Percentiles rank a stretch among this genome's conserved stretches.
phyloP scores from a whole-genome alignment of 129 eudicot genomes.

The Silybum marianum region DNA sequence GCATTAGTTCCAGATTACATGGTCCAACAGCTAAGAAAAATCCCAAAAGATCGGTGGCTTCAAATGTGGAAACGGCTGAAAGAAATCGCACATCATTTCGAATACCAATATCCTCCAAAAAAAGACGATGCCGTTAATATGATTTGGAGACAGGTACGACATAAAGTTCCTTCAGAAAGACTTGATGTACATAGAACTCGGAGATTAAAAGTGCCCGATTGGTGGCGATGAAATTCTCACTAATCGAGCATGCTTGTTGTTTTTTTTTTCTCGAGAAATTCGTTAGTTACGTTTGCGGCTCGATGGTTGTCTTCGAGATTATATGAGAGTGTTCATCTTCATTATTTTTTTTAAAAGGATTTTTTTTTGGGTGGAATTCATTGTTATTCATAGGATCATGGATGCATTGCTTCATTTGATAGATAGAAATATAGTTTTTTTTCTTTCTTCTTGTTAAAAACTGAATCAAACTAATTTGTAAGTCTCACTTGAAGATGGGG shows the following conservation, averaged over 20 bases:
- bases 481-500: neutral
- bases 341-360: neutral
- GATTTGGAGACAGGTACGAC: constrained; percentile 90
- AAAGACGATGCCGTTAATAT: constrained; percentile 86
- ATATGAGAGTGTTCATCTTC: neutral
- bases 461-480: neutral
- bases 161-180: constrained; percentile 69
- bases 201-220: constrained; percentile 90
- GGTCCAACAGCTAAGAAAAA: constrained; percentile 60
- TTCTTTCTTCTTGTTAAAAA: neutral
- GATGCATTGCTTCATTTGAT: constrained; percentile 14
- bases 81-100: constrained; percentile 67
- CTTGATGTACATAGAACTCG: constrained; percentile 87
- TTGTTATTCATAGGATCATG: constrained; percentile 29
- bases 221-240: constrained; percentile 57
- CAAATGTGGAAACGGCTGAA: constrained; percentile 78
- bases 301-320: neutral
- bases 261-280: neutral
- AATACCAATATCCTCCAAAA: constrained; percentile 89
- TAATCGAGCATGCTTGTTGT: neutral
- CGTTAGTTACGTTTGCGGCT: neutral
- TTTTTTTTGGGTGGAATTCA: constrained; percentile 28
- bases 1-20: constrained; percentile 69
- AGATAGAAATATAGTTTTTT: constrained; percentile 1
- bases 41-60: constrained; percentile 74